Conservation (phyloP, 2,329 filamentous ascomycete species). For the Aspergillus ochraceoroseus region DNA sequence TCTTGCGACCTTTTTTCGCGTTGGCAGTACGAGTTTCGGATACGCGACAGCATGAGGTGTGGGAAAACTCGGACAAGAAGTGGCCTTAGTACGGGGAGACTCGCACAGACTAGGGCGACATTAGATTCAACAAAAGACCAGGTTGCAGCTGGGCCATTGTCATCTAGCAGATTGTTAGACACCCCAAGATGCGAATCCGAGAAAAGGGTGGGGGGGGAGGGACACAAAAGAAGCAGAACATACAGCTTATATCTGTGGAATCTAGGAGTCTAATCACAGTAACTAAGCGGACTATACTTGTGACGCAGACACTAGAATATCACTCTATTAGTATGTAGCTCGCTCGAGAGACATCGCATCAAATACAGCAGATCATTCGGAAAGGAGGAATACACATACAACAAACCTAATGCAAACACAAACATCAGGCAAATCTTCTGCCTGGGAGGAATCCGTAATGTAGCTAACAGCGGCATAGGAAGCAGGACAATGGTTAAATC, state of each 20-base stretch:
- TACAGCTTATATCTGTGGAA: constrained; percentile 23
- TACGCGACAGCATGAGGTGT: constrained; percentile 18
- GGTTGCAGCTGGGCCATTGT: constrained; percentile 24
- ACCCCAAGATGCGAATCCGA: neutral
- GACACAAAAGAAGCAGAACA: neutral
- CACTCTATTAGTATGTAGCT: neutral
- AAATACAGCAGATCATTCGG: too few species aligned
- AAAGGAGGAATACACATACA: constrained; percentile 19
- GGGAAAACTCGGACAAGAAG: constrained; percentile 27
- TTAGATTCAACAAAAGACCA: constrained; percentile 33
- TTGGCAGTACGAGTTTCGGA: constrained; percentile 14
- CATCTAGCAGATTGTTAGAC: constrained; percentile 1
- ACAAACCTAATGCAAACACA: constrained; percentile 29
- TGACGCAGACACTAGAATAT: constrained; percentile 27
- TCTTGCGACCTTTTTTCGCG: constrained; percentile 13
- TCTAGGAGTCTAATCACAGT: constrained; percentile 17
- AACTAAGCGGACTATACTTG: constrained; percentile 26
- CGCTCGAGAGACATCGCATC: neutral
- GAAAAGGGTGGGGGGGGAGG: neutral
- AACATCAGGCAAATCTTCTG: constrained; percentile 26
- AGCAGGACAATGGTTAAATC: constrained; percentile 27
- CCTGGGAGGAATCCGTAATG: constrained; percentile 21
- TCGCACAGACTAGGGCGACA: constrained; percentile 33
- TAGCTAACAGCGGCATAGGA: constrained; percentile 26
- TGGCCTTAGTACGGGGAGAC: constrained; percentile 27